These are phyloP conservation scores for Claviceps africana DNA, from an alignment of 2,329 filamentous ascomycete species.

Conservation along the genomic window DNA sequence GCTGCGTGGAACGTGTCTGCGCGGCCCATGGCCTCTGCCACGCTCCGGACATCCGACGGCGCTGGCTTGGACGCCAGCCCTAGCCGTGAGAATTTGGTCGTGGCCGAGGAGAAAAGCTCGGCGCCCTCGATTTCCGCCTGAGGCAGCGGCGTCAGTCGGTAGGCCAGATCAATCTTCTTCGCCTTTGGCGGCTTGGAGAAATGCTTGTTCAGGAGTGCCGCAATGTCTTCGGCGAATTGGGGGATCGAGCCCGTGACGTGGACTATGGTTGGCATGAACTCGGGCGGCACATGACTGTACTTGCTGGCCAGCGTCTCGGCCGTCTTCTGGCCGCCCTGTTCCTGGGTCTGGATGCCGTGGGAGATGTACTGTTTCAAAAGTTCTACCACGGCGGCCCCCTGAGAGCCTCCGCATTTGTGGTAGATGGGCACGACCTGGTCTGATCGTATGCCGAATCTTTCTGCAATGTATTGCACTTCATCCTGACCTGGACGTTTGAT, in stretches of 20 bases:
- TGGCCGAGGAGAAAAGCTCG: background rate
- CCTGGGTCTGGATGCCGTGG: conserved; percentile 20
- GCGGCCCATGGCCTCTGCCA: conserved; percentile 16
- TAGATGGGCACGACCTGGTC: conserved; percentile 29
- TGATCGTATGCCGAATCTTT: conserved; percentile 27
- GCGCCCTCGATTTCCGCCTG: conserved; percentile 8
- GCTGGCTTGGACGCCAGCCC: background rate
- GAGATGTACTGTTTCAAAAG: conserved; percentile 30
- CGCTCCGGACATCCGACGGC: conserved; percentile 6
- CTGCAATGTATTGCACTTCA: conserved; percentile 30
- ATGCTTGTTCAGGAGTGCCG: conserved; percentile 26
- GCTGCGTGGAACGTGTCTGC: conserved; percentile 17
- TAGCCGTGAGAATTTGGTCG: background rate
- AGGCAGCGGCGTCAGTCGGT: conserved; percentile 23
- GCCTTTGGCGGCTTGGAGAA: conserved; percentile 25
- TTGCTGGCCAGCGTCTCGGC: conserved; percentile 22
- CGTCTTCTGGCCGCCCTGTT: conserved; percentile 16
- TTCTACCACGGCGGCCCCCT: conserved; percentile 25
- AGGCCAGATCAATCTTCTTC: conserved; percentile 23
- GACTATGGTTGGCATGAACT: conserved; percentile 29
- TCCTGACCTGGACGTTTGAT: conserved; percentile 16
- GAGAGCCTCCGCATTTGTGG: conserved; percentile 22
- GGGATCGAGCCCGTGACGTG: conserved; percentile 23
- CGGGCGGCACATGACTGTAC: conserved; percentile 27
- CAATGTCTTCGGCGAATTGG: conserved; percentile 25